phyloP scores from a whole-genome alignment of 768 basidiomycete species.

The Heimioporus sp. region DNA sequence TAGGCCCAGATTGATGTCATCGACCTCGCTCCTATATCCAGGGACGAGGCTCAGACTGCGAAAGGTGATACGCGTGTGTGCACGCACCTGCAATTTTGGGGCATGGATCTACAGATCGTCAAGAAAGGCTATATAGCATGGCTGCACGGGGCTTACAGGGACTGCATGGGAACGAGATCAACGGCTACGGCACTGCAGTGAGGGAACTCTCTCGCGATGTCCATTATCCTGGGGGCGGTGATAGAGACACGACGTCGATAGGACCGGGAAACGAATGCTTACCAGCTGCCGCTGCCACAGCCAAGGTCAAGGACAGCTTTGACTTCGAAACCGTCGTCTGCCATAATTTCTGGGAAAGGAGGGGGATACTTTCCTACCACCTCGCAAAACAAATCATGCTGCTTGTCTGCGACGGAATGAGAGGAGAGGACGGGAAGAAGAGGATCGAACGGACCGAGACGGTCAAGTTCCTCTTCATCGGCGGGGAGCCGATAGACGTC shows the following conservation, averaged over 20 bases:
- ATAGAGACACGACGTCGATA: constrained; percentile 5
- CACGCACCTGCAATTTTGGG: constrained; percentile 63
- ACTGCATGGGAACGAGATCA: constrained; percentile 80
- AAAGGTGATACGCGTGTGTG: constrained; percentile 2
- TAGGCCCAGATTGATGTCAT: constrained; percentile 81
- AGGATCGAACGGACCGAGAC: constrained; percentile 50
- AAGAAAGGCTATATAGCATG: constrained; percentile 12
- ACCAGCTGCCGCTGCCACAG: constrained; percentile 81
- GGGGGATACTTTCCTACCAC: constrained; percentile 69
- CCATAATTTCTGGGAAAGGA: constrained; percentile 55
- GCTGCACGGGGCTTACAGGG: constrained; percentile 43
- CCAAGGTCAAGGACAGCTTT: constrained; percentile 75
- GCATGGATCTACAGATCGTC: constrained; percentile 51
- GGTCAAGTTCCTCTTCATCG: constrained; percentile 71
- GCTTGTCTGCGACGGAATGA: constrained; percentile 48
- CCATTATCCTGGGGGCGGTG: constrained; percentile 58
- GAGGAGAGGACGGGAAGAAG: constrained; percentile 5
- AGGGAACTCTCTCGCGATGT: constrained; percentile 71
- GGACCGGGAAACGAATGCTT: constrained; percentile 11
- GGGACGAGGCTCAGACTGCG: constrained; percentile 3
- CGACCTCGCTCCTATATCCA: constrained; percentile 66
- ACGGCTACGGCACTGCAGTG: constrained; percentile 67
- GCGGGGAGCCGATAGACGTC: constrained; percentile 78
- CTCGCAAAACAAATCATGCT: constrained; percentile 62
- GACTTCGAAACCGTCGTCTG: constrained; percentile 52